Evolutionary conservation across 805 yeast species (phyloP).

Genomic region (Cyberlindnera xylosilytica): DNA sequence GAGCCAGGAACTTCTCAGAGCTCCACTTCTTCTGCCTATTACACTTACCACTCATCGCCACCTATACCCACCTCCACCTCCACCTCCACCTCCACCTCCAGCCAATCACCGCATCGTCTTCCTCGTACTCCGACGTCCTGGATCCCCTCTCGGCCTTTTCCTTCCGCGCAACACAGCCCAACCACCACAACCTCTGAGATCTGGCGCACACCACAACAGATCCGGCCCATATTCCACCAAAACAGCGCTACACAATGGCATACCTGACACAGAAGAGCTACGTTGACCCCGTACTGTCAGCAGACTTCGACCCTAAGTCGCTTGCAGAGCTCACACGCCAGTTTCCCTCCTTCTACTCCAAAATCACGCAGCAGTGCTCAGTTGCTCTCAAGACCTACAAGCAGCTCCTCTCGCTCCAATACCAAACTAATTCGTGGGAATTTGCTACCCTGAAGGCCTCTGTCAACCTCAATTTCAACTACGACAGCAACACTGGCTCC

Average conservation of each 20-base stretch:
- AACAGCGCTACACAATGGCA: too few species aligned
- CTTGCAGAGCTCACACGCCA: conserved; percentile 11
- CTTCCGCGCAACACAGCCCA: too few species aligned
- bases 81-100: neutral
- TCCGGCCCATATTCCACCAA: too few species aligned
- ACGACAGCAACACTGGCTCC: conserved; percentile 4
- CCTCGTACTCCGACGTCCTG: neutral
- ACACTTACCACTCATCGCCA: neutral
- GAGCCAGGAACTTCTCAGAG: too few species aligned
- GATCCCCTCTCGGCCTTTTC: neutral
- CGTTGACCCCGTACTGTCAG: conserved; percentile 21
- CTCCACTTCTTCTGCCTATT: neutral
- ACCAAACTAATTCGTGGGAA: conserved; percentile 32
- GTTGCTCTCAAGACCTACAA: conserved; percentile 27
- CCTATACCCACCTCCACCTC: too few species aligned
- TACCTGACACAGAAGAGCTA: conserved; percentile 2
- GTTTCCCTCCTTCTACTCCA: conserved; percentile 14
- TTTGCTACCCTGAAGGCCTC: conserved; percentile 29
- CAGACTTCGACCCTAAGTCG: conserved; percentile 10
- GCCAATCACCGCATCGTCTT: too few species aligned
- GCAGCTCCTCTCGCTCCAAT: conserved; percentile 27
- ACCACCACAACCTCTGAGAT: too few species aligned
- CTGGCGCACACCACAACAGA: neutral
- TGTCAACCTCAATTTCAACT: conserved; percentile 27
- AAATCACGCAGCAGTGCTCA: conserved; percentile 27